Conservation (phyloP, 495 filamentous ascomycete genomes). For the Xylaria acuta region DNA sequence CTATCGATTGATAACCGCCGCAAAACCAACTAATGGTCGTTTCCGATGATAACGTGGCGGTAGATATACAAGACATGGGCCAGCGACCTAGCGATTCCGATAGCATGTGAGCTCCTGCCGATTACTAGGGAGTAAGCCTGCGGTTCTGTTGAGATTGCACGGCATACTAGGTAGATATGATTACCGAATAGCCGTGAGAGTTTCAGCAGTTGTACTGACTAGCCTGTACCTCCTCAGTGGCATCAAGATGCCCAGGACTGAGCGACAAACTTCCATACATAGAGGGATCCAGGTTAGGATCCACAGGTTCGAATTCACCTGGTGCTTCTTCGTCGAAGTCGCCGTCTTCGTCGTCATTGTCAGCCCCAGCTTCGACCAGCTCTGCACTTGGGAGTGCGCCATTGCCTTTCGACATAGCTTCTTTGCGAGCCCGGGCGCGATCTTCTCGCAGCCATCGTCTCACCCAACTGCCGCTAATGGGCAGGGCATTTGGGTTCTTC, state of each 20-base stretch:
- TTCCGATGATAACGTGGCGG: neutral
- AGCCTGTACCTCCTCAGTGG: neutral
- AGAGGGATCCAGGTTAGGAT: neutral
- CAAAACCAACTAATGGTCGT: no score
- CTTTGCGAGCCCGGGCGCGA: slow-evolving; percentile 12
- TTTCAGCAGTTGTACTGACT: neutral
- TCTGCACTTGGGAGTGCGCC: neutral
- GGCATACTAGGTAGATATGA: neutral
- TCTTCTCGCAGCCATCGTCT: slow-evolving; percentile 6
- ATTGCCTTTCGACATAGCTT: neutral
- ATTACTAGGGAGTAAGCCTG: neutral
- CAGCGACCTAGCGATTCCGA: neutral
- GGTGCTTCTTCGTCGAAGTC: slow-evolving; percentile 10
- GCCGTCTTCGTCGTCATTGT: slow-evolving; percentile 10
- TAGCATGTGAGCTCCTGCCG: neutral
- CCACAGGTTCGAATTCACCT: neutral
- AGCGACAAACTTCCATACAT: neutral
- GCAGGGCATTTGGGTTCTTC: neutral
- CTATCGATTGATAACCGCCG: no score
- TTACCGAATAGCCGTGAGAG: neutral
- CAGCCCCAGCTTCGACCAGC: neutral
- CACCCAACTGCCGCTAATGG: slow-evolving; percentile 15
- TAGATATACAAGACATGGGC: neutral
- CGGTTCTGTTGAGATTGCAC: no score
- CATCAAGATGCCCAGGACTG: neutral